phyloP scores from a whole-genome alignment of 306 rosid genomes.

The Trichosanthes truncata region DNA sequence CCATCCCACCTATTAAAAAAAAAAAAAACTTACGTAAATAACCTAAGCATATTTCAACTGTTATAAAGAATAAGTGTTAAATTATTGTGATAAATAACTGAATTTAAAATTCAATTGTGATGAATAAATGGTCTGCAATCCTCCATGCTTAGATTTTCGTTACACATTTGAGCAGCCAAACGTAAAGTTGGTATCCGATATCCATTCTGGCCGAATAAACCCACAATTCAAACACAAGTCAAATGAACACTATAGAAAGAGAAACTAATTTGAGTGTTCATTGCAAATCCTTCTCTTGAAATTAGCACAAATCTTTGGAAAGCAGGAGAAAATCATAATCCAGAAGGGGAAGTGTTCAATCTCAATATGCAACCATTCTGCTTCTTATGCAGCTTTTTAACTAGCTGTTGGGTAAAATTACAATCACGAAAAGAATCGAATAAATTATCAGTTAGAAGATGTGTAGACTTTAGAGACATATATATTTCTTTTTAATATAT shows the following conservation, averaged over 20 bases:
- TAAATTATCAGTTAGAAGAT: conserved; percentile 10
- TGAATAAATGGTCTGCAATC: not conserved
- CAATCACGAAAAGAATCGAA: conserved; percentile 9
- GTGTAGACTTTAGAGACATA: not conserved
- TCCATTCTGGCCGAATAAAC: not conserved
- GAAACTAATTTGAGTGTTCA: not conserved
- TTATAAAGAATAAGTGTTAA: not conserved
- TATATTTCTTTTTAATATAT: not conserved
- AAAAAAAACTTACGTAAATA: no score
- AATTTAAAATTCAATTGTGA: not conserved
- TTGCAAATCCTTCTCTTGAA: not conserved
- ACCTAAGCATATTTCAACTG: no score
- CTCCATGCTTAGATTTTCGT: not conserved
- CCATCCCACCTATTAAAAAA: no score
- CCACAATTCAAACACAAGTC: not conserved
- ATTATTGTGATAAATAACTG: not conserved
- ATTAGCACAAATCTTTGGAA: not conserved
- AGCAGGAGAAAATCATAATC: not conserved
- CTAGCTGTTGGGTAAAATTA: conserved; percentile 4
- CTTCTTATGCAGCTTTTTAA: conserved; percentile 5
- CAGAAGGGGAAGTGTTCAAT: not conserved
- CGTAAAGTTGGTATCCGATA: not conserved
- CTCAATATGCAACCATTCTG: not conserved
- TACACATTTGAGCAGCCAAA: not conserved
- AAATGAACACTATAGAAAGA: not conserved